phyloP scores from a whole-genome alignment of 352 stramenopile species.

The Globisporangium polare region DNA sequence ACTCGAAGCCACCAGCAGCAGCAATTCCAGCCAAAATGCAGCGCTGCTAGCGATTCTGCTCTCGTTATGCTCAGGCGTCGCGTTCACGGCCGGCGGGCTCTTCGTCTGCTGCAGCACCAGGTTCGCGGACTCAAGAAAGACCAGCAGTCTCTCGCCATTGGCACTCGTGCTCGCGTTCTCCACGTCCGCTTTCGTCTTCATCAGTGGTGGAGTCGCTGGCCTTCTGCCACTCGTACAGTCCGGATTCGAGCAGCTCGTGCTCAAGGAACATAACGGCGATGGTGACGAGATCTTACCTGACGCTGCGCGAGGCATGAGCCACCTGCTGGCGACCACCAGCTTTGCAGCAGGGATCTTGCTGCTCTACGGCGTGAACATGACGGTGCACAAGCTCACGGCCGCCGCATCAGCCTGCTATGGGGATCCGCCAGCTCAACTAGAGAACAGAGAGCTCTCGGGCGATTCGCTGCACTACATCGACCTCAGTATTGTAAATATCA shows the following conservation, averaged over 20 bases:
- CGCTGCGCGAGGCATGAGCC: not conserved
- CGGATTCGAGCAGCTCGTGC: slow-evolving; percentile 2
- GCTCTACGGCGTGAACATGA: not conserved
- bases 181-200: not conserved
- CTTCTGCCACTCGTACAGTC: not conserved
- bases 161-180: slow-evolving; percentile 1
- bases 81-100: not conserved
- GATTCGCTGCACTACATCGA: not conserved
- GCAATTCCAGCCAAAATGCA: not conserved
- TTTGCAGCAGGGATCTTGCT: not conserved
- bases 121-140: not conserved
- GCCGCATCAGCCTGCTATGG: not conserved
- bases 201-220: not conserved
- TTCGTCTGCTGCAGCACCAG: not conserved
- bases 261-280: not conserved
- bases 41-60: not conserved
- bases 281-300: not conserved
- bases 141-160: not conserved
- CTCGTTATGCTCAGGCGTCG: not conserved
- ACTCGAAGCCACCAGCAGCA: not conserved
- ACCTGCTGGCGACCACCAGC: not conserved
- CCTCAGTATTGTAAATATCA: not conserved
- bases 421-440: not conserved
- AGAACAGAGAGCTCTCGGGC: not conserved
- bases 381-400: not conserved